Percentiles rank a stretch among this genome's conserved stretches.
These are phyloP conservation scores for Fusarium goolgardi DNA, from an alignment of 2,329 filamentous ascomycete genomes.

Conservation along the genomic window DNA sequence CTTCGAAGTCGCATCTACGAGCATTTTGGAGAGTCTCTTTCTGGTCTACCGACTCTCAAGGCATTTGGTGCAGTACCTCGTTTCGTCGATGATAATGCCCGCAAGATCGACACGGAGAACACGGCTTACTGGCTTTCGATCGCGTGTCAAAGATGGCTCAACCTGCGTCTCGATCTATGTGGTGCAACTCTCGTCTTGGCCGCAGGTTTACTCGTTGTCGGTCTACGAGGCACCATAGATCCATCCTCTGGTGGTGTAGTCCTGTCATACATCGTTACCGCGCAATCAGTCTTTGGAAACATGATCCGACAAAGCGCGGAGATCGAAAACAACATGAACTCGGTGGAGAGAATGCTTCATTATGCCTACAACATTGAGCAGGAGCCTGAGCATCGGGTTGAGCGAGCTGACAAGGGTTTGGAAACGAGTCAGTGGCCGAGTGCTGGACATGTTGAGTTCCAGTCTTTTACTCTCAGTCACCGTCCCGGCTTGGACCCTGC, in stretches of 20 bases:
- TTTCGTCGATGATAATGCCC: constrained; percentile 21
- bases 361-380: constrained; percentile 71
- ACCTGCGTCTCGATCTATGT: constrained; percentile 18
- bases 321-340: constrained; percentile 93
- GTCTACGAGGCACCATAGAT: constrained; percentile 25
- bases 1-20: constrained; percentile 34
- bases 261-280: constrained; percentile 55
- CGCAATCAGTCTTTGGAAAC: constrained; percentile 63
- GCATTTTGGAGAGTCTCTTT: constrained; percentile 26
- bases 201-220: constrained; percentile 17
- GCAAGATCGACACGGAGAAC: constrained; percentile 26
- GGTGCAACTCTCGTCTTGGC: constrained; percentile 11
- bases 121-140: constrained; percentile 28
- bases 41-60: constrained; percentile 20
- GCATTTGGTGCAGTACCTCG: constrained; percentile 23
- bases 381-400: constrained; percentile 8
- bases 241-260: constrained; percentile 29
- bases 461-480: constrained; percentile 24
- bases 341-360: constrained; percentile 91
- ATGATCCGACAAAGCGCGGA: constrained; percentile 67
- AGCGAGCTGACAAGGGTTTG: constrained; percentile 2
- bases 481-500: constrained; percentile 22
- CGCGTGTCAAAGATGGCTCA: constrained; percentile 23
- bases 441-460: constrained; percentile 19
- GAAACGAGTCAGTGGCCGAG: not conserved